Evolutionary conservation across 768 basidiomycete genomes (phyloP).

Genomic region (Gelatoporia subvermispora): DNA sequence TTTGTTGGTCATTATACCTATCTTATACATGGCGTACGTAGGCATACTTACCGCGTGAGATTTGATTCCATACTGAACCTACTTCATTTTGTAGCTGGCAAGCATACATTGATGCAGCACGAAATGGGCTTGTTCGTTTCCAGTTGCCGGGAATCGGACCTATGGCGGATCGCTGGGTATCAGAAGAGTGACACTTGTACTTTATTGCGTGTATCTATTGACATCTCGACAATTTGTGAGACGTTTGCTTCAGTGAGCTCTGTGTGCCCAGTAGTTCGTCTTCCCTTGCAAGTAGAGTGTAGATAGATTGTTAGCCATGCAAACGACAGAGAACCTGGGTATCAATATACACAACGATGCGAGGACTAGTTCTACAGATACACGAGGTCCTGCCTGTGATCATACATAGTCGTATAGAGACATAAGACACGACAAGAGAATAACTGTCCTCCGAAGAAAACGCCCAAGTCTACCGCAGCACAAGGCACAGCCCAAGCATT

Average conservation of each 20-base stretch:
- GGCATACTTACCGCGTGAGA: too few relatives aligned
- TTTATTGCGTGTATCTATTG: too few relatives aligned
- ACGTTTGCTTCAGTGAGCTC: too few relatives aligned
- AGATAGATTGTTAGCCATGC: slow-evolving; percentile 15
- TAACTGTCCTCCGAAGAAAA: background rate
- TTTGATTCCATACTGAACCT: background rate
- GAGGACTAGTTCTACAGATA: slow-evolving; percentile 7
- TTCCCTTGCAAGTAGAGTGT: background rate
- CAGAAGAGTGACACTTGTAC: slow-evolving; percentile 42
- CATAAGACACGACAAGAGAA: background rate
- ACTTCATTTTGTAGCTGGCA: slow-evolving; percentile 30
- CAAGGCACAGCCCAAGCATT: slow-evolving; percentile 13
- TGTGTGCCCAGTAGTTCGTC: too few relatives aligned
- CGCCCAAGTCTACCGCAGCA: slow-evolving; percentile 4
- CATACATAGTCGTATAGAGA: slow-evolving; percentile 7
- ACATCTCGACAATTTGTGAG: too few relatives aligned
- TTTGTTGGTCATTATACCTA: slow-evolving; percentile 36
- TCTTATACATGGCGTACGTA: slow-evolving; percentile 55
- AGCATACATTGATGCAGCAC: slow-evolving; percentile 50
- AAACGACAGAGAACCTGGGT: slow-evolving; percentile 6
- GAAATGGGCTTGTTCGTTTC: slow-evolving; percentile 48
- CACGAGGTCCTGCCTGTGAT: slow-evolving; percentile 12
- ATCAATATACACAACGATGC: slow-evolving; percentile 17
- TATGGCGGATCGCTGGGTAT: slow-evolving; percentile 65
- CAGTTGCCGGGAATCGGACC: slow-evolving; percentile 60